These are phyloP conservation scores for Trametes cinnabarina DNA, from an alignment of 768 basidiomycete species.

Conservation along the genomic window DNA sequence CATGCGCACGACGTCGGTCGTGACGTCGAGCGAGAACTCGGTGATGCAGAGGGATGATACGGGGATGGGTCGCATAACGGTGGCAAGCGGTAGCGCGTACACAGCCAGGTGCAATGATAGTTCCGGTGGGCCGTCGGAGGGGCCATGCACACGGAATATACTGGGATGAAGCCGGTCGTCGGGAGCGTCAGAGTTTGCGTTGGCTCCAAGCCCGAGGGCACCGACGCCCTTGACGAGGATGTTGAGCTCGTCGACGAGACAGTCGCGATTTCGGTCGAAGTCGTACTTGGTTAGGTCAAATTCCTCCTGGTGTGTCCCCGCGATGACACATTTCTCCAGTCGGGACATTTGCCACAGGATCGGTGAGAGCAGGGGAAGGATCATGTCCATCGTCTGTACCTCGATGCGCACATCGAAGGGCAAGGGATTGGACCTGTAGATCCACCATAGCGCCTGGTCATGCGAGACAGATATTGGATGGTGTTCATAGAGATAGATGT, in stretches of 20 bases:
- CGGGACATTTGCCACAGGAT: slow-evolving; percentile 55
- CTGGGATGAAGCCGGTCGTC: slow-evolving; percentile 11
- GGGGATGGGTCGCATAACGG: slow-evolving; percentile 44
- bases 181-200: slow-evolving; percentile 8
- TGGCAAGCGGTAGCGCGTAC: slow-evolving; percentile 47
- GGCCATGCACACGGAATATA: slow-evolving; percentile 13
- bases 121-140: slow-evolving; percentile 9
- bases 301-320: slow-evolving; percentile 34
- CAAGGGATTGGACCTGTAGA: slow-evolving; percentile 50
- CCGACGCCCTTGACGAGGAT: slow-evolving; percentile 23
- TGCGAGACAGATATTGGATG: slow-evolving; percentile 40
- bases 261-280: slow-evolving; percentile 11
- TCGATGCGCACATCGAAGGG: slow-evolving; percentile 56
- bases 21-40: slow-evolving; percentile 43
- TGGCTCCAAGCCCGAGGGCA: slow-evolving; percentile 8
- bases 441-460: slow-evolving; percentile 53
- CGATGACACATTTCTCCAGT: slow-evolving; percentile 54
- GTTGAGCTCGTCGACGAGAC: slow-evolving; percentile 25
- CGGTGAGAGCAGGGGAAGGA: slow-evolving; percentile 64
- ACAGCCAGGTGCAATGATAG: slow-evolving; percentile 48
- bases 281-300: slow-evolving; percentile 30
- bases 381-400: slow-evolving; percentile 46
- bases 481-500: slow-evolving; percentile 49
- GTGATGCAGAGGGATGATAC: slow-evolving; percentile 58
- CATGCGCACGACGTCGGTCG: slow-evolving; percentile 47